These are phyloP conservation scores for barley (Hordeum vulgare) DNA, from an alignment of 176 grass and related monocot genomes.

Conservation along the genomic window DNA sequence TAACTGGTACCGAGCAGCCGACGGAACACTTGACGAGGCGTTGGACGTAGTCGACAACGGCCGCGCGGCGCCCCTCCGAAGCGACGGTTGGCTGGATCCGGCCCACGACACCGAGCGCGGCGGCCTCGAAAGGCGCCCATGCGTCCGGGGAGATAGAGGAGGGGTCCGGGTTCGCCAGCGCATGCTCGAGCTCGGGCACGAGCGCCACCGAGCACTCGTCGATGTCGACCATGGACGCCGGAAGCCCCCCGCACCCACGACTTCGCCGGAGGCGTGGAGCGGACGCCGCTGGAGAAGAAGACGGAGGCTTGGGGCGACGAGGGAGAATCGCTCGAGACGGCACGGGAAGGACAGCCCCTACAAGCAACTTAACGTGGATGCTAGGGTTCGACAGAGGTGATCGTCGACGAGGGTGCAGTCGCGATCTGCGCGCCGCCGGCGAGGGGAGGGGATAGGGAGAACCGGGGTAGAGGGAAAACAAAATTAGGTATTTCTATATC, in stretches of 20 bases:
- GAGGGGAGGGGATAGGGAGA: slow-evolving; percentile 11
- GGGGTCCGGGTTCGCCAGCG: slow-evolving; percentile 46
- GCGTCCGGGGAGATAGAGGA: slow-evolving; percentile 35
- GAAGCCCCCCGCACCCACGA: not conserved
- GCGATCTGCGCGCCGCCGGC: slow-evolving; percentile 14
- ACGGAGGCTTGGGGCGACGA: not conserved
- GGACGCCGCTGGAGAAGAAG: not conserved
- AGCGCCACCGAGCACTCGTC: not conserved
- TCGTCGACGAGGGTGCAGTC: not conserved
- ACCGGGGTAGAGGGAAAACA: not conserved
- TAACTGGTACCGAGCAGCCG: slow-evolving; percentile 29
- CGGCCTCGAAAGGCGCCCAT: slow-evolving; percentile 62
- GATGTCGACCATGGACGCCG: not conserved
- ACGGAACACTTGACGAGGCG: slow-evolving; percentile 32
- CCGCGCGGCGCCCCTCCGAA: slow-evolving; percentile 59
- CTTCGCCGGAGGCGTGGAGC: not conserved
- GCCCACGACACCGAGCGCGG: slow-evolving; percentile 40
- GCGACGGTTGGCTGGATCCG: slow-evolving; percentile 62
- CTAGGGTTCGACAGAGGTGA: slow-evolving; percentile 3
- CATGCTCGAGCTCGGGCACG: slow-evolving; percentile 3
- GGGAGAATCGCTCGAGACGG: not conserved
- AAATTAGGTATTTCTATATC: slow-evolving; percentile 4
- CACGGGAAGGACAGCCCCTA: not conserved
- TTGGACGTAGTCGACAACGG: slow-evolving; percentile 64
- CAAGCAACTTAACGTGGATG: not conserved